Evolutionary conservation across 495 filamentous ascomycete genomes (phyloP), one percentile per base, ranked within the genome.

Genomic region (Aspergillus cavernicola): DNA sequence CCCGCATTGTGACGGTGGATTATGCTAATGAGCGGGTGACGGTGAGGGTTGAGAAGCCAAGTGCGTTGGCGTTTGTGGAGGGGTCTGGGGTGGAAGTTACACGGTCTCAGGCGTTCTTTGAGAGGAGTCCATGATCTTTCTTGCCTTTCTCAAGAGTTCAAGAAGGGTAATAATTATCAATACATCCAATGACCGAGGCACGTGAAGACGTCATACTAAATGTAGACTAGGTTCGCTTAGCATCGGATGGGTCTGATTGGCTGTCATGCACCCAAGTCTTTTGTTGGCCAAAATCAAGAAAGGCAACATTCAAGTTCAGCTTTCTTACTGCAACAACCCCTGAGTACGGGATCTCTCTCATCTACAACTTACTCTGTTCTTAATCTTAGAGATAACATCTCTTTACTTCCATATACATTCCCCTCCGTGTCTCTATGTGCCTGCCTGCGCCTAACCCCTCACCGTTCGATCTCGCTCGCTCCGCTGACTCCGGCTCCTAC

Each of bases 31-130:
- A 74, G 39, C 65, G 73, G 38, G 74, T 81, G 16, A 82, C 77
- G 0, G 80, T 81, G 1, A 57, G 55, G 48, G 72, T 80, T n/a
- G 73, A 82, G 55, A 83, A 84, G 62, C 80, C 80, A 2, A 81
- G 75, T 56, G 80, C 80, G 11, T 46, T 84, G 55, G 73, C 78
- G 6, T 81, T 81, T 65, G 79, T 81, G 6, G 67, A 76, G 52
- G 63, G 70, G 50, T 77, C 80, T 15, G 80, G 79, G 5, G 77
- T 84, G 6, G 74, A 83, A 61, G 78, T 84, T 44, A 82, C 79
- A 23, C 65, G 80, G 35, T 70, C 69, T 6, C 65, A 70, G 43
- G 65, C 66, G 3, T 81, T 81, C 58, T 80, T 79, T 52, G 52
- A 72, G 29, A 67, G 60, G 42, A 8, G 28, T 32, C 0, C 31